A percentile compares a stretch with the other conserved stretches of the same genome.
Conservation (phyloP, 2,329 filamentous ascomycete genomes). For the Parastagonospora nodorum region DNA sequence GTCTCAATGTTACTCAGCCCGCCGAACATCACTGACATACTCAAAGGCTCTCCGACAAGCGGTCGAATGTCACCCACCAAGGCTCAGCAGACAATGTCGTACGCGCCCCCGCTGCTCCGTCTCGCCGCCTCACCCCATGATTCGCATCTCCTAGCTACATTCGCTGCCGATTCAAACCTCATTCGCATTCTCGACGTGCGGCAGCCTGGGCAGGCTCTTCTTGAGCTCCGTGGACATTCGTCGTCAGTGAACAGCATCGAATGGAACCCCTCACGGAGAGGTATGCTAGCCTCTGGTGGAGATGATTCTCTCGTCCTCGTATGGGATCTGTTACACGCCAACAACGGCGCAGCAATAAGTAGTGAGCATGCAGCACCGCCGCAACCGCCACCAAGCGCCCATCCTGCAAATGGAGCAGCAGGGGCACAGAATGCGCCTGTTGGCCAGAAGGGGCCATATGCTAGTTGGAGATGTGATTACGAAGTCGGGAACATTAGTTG, state of each 20-base stretch:
- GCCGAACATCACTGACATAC: slow-evolving; percentile 6
- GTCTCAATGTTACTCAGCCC: slow-evolving; percentile 4
- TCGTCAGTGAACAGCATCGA: slow-evolving; percentile 90
- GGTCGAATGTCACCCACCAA: slow-evolving; percentile 71
- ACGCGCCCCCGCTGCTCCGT: slow-evolving; percentile 70
- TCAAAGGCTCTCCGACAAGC: slow-evolving; percentile 51
- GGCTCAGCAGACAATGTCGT: slow-evolving; percentile 73
- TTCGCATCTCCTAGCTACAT: slow-evolving; percentile 93
- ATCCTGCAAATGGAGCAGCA: slow-evolving; percentile 35
- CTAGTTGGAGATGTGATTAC: slow-evolving; percentile 84
- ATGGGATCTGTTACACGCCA: slow-evolving; percentile 85
- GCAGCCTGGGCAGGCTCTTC: slow-evolving; percentile 90
- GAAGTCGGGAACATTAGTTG: slow-evolving; percentile 85
- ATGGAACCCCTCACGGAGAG: slow-evolving; percentile 87
- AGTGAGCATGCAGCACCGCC: slow-evolving; percentile 42
- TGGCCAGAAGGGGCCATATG: slow-evolving; percentile 69
- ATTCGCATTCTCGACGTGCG: slow-evolving; percentile 96
- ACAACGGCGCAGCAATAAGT: slow-evolving; percentile 57
- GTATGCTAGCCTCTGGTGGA: slow-evolving; percentile 86
- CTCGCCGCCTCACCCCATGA: slow-evolving; percentile 93
- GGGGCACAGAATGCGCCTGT: slow-evolving; percentile 44
- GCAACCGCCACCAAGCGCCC: slow-evolving; percentile 30
- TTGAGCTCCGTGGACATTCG: slow-evolving; percentile 89
- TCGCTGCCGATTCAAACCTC: slow-evolving; percentile 88
- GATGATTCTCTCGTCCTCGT: slow-evolving; percentile 91